Evolutionary conservation across 1,284 basidiomycete species (phyloP).

Genomic region (Anthracocystis walkeri): DNA sequence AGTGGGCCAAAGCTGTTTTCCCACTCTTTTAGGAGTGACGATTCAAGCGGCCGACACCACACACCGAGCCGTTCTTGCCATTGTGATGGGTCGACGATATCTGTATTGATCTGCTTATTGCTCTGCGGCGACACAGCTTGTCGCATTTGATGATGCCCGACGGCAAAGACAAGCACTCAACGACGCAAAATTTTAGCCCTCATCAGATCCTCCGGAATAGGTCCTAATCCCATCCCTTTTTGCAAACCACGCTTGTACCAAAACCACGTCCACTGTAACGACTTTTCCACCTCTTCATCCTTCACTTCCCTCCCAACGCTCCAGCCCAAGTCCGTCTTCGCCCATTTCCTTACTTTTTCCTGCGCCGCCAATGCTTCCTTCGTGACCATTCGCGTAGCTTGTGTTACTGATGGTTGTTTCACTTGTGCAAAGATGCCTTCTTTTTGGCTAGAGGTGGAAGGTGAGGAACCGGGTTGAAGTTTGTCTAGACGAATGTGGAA

Average conservation of each 20-base stretch:
- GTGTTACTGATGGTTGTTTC: no score
- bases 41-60: no score
- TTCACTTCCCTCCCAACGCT: background rate
- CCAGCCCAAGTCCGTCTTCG: background rate
- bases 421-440: no score
- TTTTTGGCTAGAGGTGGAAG: no score
- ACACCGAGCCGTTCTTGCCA: no score
- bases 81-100: no score
- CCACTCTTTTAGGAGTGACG: no score
- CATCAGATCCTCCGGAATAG: conserved; percentile 1
- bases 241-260: background rate
- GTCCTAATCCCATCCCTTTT: background rate
- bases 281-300: background rate
- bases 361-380: background rate
- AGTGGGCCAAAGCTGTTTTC: no score
- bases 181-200: conserved; percentile 18
- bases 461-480: background rate
- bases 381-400: background rate
- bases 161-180: no score
- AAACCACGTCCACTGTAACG: background rate
- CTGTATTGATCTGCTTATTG: no score
- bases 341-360: background rate
- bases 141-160: no score
- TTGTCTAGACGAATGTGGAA: background rate
- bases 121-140: no score